Evolutionary conservation across 495 filamentous ascomycete genomes (phyloP), one percentile per base, ranked within the genome.

Genomic region (Daldinia decipiens): DNA sequence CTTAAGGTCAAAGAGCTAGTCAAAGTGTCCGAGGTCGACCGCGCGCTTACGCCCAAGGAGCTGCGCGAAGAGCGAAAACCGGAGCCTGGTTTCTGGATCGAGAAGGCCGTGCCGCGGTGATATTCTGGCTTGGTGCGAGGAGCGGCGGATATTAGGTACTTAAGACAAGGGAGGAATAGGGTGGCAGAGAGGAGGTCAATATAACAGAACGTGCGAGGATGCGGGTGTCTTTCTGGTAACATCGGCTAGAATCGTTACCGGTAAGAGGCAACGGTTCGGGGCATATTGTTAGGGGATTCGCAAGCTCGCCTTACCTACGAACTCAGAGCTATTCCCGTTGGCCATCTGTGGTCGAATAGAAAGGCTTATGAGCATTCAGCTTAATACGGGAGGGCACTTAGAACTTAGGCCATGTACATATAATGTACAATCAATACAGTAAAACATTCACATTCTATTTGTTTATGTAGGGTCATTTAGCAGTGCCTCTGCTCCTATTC

Each of bases 1-100:
- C 92, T 98, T 88, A 93, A 92, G 79, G 94, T 99, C 54, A 99
- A 99, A 81, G 96, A 99, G 79, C 84, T 99, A 63, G 91, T 99
- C 5, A 84, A 87, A 12, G 95, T 99, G 26, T 81, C 88, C 40
- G 95, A 98, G 80, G 93, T 97, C 40, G 92, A 92, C 15, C 74
- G 78, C 60, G 75, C 87, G n/a, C 77, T 94, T 76, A 90, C 88
- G 19, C 89, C 89, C 76, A 81, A 85, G 63, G 90, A 98, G 82
- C 85, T 97, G 68, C 87, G 87, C 76, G 85, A 85, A 13, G 85
- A 89, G 82, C 83, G 96, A 72, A 88, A 85, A 79, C 93, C 94
- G 7, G 93, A 97, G 67, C 85, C 87, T 1, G 95, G 95, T 9
- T 99, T 92, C 73, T 95, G 90, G 72, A 67, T 98, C 66, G 95